Base-by-base conservation (phyloP, 441 rosid genomes). In the Pelargonium myrrhifolium region DNA sequence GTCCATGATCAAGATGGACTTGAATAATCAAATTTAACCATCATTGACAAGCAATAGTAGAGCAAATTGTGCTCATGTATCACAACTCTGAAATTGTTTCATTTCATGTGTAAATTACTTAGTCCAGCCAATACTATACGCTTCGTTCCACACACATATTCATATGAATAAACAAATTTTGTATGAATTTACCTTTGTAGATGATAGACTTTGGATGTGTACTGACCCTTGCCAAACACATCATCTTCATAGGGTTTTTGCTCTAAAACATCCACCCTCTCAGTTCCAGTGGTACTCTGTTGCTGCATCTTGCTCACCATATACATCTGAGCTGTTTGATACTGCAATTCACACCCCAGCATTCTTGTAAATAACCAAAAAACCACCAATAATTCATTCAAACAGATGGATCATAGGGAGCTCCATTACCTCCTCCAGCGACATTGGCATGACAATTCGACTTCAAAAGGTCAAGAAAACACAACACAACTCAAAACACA, bases 271-370 rank as follows among this genome's bases (percentile, higher is more conserved):
- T 87, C 88, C 65, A 85, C 85, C 65, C 90, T 89, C 70, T 87
- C 88, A 22, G 71, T 61, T 39, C 82, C 78, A 7, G 58, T 77
- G 21, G 86, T 82, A 65, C 64, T 84, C 73, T 85, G 81, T 45
- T 80, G 89, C 72, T 85, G 93, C 93, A 87, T 87, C 82, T 77
- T 87, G 76, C 72, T 72, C n/a, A 85, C 88, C 85, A 80, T 81
- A 65, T 84, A 80, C 82, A 65, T 75, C 75, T 87, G 93, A 56
- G 87, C 88, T 59, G 76, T 68, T 78, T 80, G 90, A 80, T 85
- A 85, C 93, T 85, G 90, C 75, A 80, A 73, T 67, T 22, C 64
- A 71, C 21, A 53, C 17, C 59, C 24, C 59, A 53, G 3, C n/a
- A 15, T 9, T 53, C 10, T 53, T 53, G 22, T 53, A 17, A 17